Evolutionary conservation across 2,329 filamentous ascomycete species (phyloP).

Genomic region (Claviceps pazoutovae): DNA sequence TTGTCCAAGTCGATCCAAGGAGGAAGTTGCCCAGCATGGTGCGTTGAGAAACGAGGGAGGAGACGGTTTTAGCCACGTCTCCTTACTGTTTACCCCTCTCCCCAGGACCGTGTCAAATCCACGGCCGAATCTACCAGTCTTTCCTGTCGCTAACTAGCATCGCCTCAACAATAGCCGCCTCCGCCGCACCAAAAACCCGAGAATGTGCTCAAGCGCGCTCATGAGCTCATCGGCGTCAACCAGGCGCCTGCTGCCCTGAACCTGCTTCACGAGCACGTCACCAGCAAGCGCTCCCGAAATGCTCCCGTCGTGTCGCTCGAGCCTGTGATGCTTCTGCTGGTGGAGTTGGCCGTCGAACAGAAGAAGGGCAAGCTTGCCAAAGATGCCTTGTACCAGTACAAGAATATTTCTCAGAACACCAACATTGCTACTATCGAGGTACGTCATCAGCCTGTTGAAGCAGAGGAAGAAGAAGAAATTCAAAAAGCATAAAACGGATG

Average conservation of each 20-base stretch:
- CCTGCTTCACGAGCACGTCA: conserved; percentile 97
- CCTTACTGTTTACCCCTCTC: conserved; percentile 11
- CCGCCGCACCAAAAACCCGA: conserved; percentile 95
- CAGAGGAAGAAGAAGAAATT: neutral
- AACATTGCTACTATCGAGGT: conserved; percentile 97
- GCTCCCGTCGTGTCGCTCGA: conserved; percentile 91
- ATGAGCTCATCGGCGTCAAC: conserved; percentile 96
- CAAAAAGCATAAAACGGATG: neutral
- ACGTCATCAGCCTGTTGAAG: conserved; percentile 12
- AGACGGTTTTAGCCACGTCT: conserved; percentile 9
- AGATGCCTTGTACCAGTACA: conserved; percentile 98
- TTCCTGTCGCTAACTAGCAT: neutral
- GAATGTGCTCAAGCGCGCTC: conserved; percentile 96
- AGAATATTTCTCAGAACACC: conserved; percentile 98
- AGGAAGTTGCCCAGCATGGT: conserved; percentile 40
- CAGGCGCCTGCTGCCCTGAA: conserved; percentile 85
- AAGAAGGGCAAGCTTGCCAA: conserved; percentile 98
- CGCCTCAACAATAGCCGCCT: conserved; percentile 51
- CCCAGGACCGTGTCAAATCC: conserved; percentile 10
- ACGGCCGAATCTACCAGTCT: neutral
- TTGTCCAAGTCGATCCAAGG: conserved; percentile 24
- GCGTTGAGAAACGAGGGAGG: conserved; percentile 13
- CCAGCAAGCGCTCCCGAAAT: conserved; percentile 94
- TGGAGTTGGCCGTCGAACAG: conserved; percentile 91
- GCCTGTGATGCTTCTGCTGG: conserved; percentile 95